A percentile compares a stretch with the other conserved stretches of the same genome.
Conservation (phyloP, 331 rosid species). For the Telfairia occidentalis region DNA sequence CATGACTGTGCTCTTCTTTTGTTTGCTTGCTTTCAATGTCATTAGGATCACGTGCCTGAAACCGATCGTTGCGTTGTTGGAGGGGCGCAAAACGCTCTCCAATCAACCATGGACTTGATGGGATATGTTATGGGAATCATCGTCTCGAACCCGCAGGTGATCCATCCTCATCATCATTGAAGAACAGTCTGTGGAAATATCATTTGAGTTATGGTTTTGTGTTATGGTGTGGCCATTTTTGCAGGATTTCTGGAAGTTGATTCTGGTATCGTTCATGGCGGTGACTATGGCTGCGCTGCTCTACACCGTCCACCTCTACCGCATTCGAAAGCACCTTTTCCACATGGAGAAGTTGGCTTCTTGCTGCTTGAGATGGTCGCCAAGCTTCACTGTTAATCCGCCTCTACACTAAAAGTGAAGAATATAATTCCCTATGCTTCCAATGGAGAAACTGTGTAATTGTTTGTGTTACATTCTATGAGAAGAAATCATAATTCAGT, state of each 20-base stretch:
- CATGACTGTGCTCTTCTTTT: background rate
- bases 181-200: background rate
- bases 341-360: conserved; percentile 34
- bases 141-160: conserved; percentile 66
- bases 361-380: background rate
- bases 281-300: conserved; percentile 59
- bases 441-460: background rate
- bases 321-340: conserved; percentile 43
- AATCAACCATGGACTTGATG: conserved; percentile 63
- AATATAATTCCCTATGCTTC: background rate
- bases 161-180: background rate
- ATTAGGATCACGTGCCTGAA: conserved; percentile 67
- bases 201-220: background rate
- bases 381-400: background rate
- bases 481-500: background rate
- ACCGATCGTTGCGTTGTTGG: conserved; percentile 76
- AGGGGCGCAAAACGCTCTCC: conserved; percentile 83
- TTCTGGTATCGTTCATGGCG: conserved; percentile 37
- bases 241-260: conserved; percentile 80
- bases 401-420: background rate
- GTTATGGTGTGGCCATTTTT: background rate
- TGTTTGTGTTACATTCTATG: background rate
- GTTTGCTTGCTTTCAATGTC: background rate
- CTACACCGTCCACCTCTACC: conserved; percentile 49
- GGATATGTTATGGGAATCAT: conserved; percentile 71